Evolutionary conservation across 192 early-diverging fungal genomes (phyloP).

Genomic region (Dissophora globulifera): DNA sequence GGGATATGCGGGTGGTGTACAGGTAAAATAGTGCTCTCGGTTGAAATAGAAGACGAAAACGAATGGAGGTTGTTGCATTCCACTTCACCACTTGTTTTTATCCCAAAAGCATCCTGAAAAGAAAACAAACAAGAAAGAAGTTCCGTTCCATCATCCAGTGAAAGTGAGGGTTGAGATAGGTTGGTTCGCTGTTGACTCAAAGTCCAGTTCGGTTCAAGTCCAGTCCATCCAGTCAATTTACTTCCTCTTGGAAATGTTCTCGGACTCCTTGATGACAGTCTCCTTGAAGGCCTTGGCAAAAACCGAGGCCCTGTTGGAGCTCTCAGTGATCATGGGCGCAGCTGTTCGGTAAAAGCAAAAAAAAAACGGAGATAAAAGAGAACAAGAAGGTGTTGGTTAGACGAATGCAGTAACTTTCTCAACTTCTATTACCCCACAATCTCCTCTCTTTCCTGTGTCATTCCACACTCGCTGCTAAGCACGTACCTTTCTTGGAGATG

Average conservation of each 20-base stretch:
- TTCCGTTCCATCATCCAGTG: no score
- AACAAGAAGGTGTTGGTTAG: constrained; percentile 1
- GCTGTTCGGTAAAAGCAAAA: constrained; percentile 3
- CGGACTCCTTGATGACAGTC: constrained; percentile 52
- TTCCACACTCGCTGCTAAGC: neutral
- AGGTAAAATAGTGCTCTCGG: neutral
- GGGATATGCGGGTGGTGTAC: no score
- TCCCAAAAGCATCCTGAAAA: no score
- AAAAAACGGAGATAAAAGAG: constrained; percentile 1
- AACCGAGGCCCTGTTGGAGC: constrained; percentile 39
- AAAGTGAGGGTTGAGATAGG: no score
- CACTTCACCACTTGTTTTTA: no score
- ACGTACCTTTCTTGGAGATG: constrained; percentile 47
- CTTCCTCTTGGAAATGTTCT: constrained; percentile 49
- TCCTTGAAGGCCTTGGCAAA: constrained; percentile 56
- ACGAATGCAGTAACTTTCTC: no score
- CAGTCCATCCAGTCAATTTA: constrained; percentile 12
- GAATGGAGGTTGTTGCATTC: no score
- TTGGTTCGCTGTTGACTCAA: no score
- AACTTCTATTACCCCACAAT: no score
- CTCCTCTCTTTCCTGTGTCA: neutral
- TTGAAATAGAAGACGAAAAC: neutral
- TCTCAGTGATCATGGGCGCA: constrained; percentile 36
- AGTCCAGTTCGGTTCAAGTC: no score
- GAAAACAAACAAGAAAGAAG: no score